Evolutionary conservation across 108 stramenopile genomes (phyloP), one percentile per base, ranked within the genome.

Genomic region (Chaetoceros muelleri): DNA sequence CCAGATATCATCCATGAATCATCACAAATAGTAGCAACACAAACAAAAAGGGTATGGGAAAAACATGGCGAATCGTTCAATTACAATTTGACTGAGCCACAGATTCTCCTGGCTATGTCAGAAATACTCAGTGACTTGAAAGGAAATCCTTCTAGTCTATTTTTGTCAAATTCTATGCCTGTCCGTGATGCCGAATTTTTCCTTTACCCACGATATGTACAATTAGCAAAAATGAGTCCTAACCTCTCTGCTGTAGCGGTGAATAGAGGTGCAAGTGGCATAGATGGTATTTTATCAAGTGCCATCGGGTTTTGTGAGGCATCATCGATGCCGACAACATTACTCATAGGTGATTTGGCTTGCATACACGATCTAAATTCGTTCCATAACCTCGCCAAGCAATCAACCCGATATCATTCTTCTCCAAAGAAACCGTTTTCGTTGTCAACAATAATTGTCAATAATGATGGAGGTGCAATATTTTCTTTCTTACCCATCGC

Each of bases 401-500:
- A 68, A 61, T 28, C 34, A 17, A 40, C 23, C 25, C 46, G 22
- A n/a, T 29, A 56, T 24, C 66, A 73, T 19, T 30, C 60, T 18
- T 66, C 65, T 25, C 45, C 73, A 2, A 22, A 53, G 19, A 71
- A 76, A 44, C 54, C 46, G 10, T 49, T 69, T 55, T 75, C 81
- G 8, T 71, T 90, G 8, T 82, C 82, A 24, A 82, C 77, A 23
- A 58, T 83, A 0, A 61, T 93, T 31, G 79, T 95, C 26, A 94
- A 96, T 78, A 96, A 96, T 60, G 80, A 85, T 40, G 95, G 95
- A 27, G 92, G 95, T 5, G 93, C 85, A 18, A 96, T 96, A 26
- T 96, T 96, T 58, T 84, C 85, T 23, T 96, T 96, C 55, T 65
- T 96, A n/a, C 95, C 95, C 0, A 85, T 96, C 53, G 82, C 92